phyloP scores from a whole-genome alignment of 352 stramenopile species.

The Phytopythium oedochilum region DNA sequence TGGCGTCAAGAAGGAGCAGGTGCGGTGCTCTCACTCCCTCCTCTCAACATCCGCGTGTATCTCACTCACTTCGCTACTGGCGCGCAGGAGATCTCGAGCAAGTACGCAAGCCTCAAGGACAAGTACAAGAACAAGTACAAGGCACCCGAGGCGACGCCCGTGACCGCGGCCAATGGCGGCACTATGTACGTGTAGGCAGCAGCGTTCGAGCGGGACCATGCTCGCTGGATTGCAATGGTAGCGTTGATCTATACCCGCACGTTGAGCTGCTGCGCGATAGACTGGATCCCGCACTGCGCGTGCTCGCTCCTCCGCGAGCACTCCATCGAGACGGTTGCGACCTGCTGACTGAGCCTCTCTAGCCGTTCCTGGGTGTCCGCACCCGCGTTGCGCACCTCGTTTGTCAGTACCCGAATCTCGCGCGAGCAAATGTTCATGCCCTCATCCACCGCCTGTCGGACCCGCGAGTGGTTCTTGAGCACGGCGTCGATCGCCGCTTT shows the following conservation, averaged over 20 bases:
- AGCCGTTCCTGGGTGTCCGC: constrained; percentile 32
- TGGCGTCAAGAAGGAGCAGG: constrained; percentile 61
- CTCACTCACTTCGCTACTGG: background rate
- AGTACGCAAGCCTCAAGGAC: constrained; percentile 66
- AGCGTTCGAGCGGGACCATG: background rate
- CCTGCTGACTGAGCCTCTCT: constrained; percentile 25
- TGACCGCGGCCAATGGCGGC: constrained; percentile 11
- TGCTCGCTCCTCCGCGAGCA: constrained; percentile 29
- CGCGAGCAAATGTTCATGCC: constrained; percentile 52
- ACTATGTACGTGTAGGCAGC: constrained; percentile 37
- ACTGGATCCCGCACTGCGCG: constrained; percentile 30
- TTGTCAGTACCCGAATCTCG: constrained; percentile 39
- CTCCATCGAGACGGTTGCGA: constrained; percentile 25
- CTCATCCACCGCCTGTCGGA: constrained; percentile 47
- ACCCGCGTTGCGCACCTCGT: constrained; percentile 29
- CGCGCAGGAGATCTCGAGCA: constrained; percentile 58
- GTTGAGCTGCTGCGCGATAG: constrained; percentile 37
- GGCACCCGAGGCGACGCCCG: constrained; percentile 25
- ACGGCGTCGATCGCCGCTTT: constrained; percentile 38
- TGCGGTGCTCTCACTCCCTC: constrained; percentile 4
- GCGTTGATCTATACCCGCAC: constrained; percentile 18
- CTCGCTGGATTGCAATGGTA: background rate
- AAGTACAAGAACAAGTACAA: constrained; percentile 80
- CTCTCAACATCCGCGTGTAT: no score
- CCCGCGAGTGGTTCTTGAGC: constrained; percentile 47